Evolutionary conservation across 2,329 filamentous ascomycete species (phyloP).

Genomic region (Phyllosticta citriasiana): DNA sequence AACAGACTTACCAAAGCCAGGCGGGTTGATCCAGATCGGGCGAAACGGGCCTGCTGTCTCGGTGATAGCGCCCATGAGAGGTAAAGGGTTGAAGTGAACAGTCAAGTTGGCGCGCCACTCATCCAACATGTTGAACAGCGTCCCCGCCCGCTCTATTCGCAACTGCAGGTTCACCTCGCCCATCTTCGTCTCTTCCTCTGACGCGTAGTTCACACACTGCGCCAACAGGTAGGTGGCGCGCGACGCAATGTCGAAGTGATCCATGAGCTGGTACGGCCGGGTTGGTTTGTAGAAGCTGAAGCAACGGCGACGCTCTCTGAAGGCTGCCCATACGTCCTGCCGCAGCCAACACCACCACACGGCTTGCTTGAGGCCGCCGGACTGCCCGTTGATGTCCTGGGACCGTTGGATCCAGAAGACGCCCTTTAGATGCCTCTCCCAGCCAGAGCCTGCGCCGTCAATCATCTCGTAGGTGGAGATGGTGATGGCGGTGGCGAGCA

Average conservation of each 20-base stretch:
- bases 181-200: conserved; percentile 38
- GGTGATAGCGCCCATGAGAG: conserved; percentile 13
- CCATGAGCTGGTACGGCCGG: conserved; percentile 38
- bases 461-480: conserved; percentile 59
- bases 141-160: conserved; percentile 38
- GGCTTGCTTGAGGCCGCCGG: conserved; percentile 45
- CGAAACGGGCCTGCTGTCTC: conserved; percentile 24
- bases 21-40: conserved; percentile 44
- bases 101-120: conserved; percentile 41
- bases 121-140: conserved; percentile 38
- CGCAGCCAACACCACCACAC: conserved; percentile 58
- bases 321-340: conserved; percentile 58
- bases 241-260: conserved; percentile 44
- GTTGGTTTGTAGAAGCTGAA: conserved; percentile 51
- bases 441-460: conserved; percentile 46
- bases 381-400: conserved; percentile 50
- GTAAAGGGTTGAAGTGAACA: conserved; percentile 35
- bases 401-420: conserved; percentile 58
- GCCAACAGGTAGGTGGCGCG: conserved; percentile 46
- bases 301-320: conserved; percentile 46
- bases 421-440: conserved; percentile 54
- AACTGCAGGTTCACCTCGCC: conserved; percentile 31
- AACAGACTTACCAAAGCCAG: conserved; percentile 29
- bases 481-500: conserved; percentile 49
- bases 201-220: conserved; percentile 49